Evolutionary conservation across 306 rosid genomes (phyloP), one percentile per base, ranked within the genome.

Genomic region (Quercus engelmannii): DNA sequence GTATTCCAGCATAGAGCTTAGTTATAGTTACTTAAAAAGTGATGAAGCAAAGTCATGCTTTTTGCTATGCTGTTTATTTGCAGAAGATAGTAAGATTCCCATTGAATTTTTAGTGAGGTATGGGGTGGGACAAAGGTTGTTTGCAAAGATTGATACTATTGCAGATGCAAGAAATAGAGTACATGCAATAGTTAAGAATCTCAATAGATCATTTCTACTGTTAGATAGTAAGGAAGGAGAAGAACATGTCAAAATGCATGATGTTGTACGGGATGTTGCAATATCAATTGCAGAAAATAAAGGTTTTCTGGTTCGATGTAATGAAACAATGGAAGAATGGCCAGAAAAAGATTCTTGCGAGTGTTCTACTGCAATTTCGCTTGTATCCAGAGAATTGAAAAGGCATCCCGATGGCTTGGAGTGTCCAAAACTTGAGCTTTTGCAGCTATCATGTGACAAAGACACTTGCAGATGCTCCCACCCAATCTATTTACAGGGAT

Each of bases 111-210:
- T 87, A 33, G 28, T 76, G 2, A 33, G 87, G 1, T 55, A 78
- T 61, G 75, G 80, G 2, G 38, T 70, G 35, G 84, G 90, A 2
- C 21, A 71, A 55, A 70, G 82, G 49, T 71, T 72, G 57, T 78
- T 83, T 46, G 17, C 20, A 18, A 10, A 0, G 2, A 5, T 12
- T 51, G 19, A 14, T 35, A 69, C 71, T 6, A 0, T 81, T 25
- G 73, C 23, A 64, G 77, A 81, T 3, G 81, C 28, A 4, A 87
- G 86, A 55, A 79, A 76, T 7, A 33, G 74, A n/a, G 84, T 82
- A 28, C 35, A 69, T 58, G 1, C 71, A 2, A 33, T 82, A 62
- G 81, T 84, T 9, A 73, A 62, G 13, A 30, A 23, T 6, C 71
- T 88, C 1, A 76, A 82, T 52, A 65, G 28, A 18, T 20, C 51